phyloP scores from a whole-genome alignment of 768 basidiomycete species.

The Xerocomellus dryophilus region DNA sequence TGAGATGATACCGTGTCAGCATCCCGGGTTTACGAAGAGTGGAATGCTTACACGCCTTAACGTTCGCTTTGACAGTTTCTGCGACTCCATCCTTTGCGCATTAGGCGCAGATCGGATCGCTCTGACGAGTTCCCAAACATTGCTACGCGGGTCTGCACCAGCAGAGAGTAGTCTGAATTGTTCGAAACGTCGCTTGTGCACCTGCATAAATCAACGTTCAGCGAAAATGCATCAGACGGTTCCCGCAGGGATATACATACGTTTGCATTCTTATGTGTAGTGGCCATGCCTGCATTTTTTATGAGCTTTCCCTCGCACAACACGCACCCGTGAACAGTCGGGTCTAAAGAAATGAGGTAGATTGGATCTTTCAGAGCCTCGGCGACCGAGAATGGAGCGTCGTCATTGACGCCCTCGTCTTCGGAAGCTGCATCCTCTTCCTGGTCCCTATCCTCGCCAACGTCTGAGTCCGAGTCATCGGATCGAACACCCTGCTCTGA shows the following conservation, averaged over 20 bases:
- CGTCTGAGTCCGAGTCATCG: slow-evolving; percentile 20
- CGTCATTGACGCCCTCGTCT: slow-evolving; percentile 28
- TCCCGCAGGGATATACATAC: slow-evolving; percentile 43
- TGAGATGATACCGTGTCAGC: neutral
- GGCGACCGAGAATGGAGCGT: slow-evolving; percentile 49
- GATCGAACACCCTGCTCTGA: slow-evolving; percentile 38
- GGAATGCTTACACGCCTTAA: slow-evolving; percentile 53
- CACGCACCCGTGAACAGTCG: slow-evolving; percentile 57
- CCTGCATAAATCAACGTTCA: slow-evolving; percentile 37
- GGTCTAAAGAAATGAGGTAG: slow-evolving; percentile 54
- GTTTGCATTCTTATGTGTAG: slow-evolving; percentile 57
- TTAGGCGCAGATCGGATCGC: slow-evolving; percentile 6
- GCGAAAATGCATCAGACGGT: neutral
- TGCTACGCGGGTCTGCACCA: slow-evolving; percentile 39
- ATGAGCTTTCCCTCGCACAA: slow-evolving; percentile 73
- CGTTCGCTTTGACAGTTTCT: slow-evolving; percentile 53
- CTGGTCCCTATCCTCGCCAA: slow-evolving; percentile 23
- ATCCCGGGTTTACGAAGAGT: neutral
- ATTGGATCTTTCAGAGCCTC: slow-evolving; percentile 64
- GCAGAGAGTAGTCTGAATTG: slow-evolving; percentile 45
- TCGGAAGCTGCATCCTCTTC: slow-evolving; percentile 28
- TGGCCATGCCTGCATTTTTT: slow-evolving; percentile 54
- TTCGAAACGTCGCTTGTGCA: slow-evolving; percentile 58
- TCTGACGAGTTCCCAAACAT: slow-evolving; percentile 45
- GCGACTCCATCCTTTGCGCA: slow-evolving; percentile 4